Base-by-base conservation (phyloP, 495 filamentous ascomycete species). In the Trichoderma orchidacearum region DNA sequence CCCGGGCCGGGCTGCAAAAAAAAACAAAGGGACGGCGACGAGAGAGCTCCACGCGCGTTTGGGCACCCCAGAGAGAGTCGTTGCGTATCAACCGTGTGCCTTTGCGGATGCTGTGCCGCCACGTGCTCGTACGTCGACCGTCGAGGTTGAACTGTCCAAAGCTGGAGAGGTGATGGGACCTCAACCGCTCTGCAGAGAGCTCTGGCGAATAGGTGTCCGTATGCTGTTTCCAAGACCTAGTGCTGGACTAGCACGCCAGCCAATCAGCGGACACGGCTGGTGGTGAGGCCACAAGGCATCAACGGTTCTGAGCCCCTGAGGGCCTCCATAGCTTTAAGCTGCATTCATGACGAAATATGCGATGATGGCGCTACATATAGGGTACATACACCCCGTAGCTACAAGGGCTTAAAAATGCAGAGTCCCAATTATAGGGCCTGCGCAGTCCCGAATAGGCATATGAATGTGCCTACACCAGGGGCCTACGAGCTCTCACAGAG, bases 121-220 rank as follows among this genome's bases (percentile, higher is more conserved):
- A 17, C 41, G 41, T n/a, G n/a, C n/a, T n/a, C n/a, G n/a, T 48
- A 27, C 3, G 12, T 48, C 41, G 41, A 12, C 41, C 6, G 18
- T 13, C 15, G 7, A 4, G 18, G 41, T 28, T 5, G 9, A 48
- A 13, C 32, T 48, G 21, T 18, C 21, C 41, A 25, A n/a, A 25
- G 41, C 27, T 48, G 41, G n/a, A 17, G 36, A 48, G 41, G 41
- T 48, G 41, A 48, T 25, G 41, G 3, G n/a, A 9, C 27, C 41
- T 25, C 41, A 27, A 25, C 8, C 27, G 3, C 27, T 17, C 13
- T 25, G 21, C 41, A 48, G 13, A 48, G n/a, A 48, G 41, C 41
- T 48, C 41, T 48, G 41, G 41, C 41, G 41, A 48, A 48, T 48
- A 48, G 41, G 41, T 48, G 41, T 25, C 41, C 41, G 41, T 48